These are phyloP conservation scores for Hordeum vulgare DNA, from an alignment of 176 grass and related monocot genomes.

Conservation along the genomic window DNA sequence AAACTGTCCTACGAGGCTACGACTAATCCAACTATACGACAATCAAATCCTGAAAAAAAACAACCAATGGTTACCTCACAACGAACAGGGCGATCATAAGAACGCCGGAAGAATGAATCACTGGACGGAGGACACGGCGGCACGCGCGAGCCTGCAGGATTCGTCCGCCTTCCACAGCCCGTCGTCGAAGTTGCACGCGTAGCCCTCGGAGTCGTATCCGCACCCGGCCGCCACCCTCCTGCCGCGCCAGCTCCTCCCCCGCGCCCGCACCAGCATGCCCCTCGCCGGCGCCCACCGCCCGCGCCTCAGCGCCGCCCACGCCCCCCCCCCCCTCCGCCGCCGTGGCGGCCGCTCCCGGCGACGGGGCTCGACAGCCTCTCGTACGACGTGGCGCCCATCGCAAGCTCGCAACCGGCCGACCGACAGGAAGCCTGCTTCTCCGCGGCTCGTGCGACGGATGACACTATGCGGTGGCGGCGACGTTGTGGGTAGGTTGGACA, in stretches of 20 bases:
- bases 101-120: not conserved
- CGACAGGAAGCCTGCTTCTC: not conserved
- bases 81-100: not conserved
- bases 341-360: not conserved
- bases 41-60: too few relatives aligned
- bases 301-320: constrained; percentile 13
- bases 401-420: not conserved
- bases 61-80: too few relatives aligned
- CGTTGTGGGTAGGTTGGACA: not conserved
- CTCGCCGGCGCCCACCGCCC: not conserved
- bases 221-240: constrained; percentile 11
- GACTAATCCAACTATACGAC: too few relatives aligned
- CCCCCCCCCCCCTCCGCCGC: not conserved
- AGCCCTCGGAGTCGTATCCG: constrained; percentile 47
- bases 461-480: not conserved
- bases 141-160: constrained; percentile 9
- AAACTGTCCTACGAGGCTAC: too few relatives aligned
- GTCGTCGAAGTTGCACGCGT: constrained; percentile 66
- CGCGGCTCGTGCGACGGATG: not conserved
- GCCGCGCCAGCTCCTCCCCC: not conserved
- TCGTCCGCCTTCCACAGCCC: constrained; percentile 53
- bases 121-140: not conserved
- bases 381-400: constrained; percentile 23
- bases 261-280: not conserved
- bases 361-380: not conserved